phyloP scores from a whole-genome alignment of 1,284 basidiomycete genomes.

The Moesziomyces sp. region DNA sequence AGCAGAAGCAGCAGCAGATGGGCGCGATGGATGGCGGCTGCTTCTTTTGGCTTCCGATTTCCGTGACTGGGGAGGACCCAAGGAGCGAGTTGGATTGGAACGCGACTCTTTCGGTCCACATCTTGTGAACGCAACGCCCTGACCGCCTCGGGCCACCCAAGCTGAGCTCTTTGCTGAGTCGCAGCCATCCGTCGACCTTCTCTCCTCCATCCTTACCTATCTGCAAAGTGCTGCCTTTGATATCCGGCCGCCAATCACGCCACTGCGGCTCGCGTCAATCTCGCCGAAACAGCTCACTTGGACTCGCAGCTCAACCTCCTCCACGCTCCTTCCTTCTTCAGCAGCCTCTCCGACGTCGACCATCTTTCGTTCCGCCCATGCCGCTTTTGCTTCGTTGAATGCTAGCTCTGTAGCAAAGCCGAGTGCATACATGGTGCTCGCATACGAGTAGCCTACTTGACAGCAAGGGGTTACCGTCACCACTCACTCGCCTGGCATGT shows the following conservation, averaged over 20 bases:
- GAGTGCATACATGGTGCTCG: constrained; percentile 19
- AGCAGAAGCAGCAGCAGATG: too few relatives aligned
- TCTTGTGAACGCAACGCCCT: too few relatives aligned
- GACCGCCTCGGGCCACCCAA: too few relatives aligned
- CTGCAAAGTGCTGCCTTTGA: too few relatives aligned
- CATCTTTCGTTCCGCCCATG: background rate
- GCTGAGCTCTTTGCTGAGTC: too few relatives aligned
- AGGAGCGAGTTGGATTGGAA: background rate
- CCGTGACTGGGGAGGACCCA: background rate
- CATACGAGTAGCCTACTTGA: background rate
- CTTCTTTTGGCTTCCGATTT: background rate
- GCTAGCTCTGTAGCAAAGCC: background rate
- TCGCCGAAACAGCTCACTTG: too few relatives aligned
- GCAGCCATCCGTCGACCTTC: too few relatives aligned
- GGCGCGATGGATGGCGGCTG: too few relatives aligned
- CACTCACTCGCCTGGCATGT: constrained; percentile 17
- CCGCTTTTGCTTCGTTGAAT: background rate
- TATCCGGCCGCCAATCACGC: too few relatives aligned
- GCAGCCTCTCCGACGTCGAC: too few relatives aligned
- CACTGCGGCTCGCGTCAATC: too few relatives aligned
- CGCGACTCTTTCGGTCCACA: background rate
- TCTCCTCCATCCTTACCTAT: too few relatives aligned
- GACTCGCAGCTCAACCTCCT: background rate
- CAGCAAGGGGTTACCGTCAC: background rate
- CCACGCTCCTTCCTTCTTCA: background rate